phyloP scores from a whole-genome alignment of 805 yeast species.

The Yarrowia keelungensis region DNA sequence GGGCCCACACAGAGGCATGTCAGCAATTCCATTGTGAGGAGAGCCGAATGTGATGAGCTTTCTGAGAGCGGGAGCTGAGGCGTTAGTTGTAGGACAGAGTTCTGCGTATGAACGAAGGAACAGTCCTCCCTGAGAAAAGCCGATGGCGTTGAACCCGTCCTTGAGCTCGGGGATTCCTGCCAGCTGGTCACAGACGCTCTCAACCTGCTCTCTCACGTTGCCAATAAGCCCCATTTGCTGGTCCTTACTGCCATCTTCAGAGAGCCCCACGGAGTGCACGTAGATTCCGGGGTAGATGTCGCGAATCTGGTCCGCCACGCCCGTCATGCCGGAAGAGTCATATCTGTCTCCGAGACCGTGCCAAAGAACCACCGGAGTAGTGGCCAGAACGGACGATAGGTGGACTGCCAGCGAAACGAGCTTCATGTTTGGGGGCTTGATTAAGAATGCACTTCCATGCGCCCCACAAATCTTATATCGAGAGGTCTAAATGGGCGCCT shows the following conservation, averaged over 20 bases:
- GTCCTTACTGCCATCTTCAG: conserved; percentile 60
- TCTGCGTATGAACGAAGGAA: conserved; percentile 72
- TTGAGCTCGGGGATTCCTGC: conserved; percentile 54
- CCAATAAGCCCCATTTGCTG: conserved; percentile 65
- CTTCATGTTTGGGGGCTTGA: conserved; percentile 20
- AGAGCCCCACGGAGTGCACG: conserved; percentile 62
- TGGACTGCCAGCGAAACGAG: conserved; percentile 15
- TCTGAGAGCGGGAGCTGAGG: conserved; percentile 42
- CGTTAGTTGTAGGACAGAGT: conserved; percentile 54
- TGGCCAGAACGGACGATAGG: conserved; percentile 18
- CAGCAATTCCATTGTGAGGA: conserved; percentile 78
- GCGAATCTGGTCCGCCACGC: conserved; percentile 55
- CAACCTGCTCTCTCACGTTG: conserved; percentile 61
- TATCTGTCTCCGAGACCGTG: conserved; percentile 85
- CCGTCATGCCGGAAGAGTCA: conserved; percentile 63
- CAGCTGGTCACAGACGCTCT: conserved; percentile 63
- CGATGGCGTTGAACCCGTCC: conserved; percentile 73
- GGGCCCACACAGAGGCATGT: conserved; percentile 65
- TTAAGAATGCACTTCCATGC: conserved; percentile 11
- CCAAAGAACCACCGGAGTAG: conserved; percentile 72
- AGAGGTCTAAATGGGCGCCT: not conserved
- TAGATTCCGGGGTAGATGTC: conserved; percentile 58
- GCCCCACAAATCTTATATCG: conserved; percentile 14
- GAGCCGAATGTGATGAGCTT: conserved; percentile 77
- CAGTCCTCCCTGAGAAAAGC: conserved; percentile 87